These are phyloP conservation scores for Selenicereus undatus DNA, from an alignment of 148 eudicot genomes.

Conservation along the genomic window DNA sequence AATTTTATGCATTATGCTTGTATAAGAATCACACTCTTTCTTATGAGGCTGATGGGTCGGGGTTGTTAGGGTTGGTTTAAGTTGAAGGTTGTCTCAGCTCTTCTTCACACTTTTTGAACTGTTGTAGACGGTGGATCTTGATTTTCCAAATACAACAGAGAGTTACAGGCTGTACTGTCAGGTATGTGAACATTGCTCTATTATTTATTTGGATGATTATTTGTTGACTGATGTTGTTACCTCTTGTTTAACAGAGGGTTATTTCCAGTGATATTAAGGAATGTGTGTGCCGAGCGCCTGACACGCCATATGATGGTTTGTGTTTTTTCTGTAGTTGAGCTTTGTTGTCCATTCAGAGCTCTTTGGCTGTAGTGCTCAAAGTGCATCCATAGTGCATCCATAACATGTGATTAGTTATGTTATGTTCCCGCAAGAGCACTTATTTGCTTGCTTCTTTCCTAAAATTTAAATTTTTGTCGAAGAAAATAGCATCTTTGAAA, in stretches of 20 bases:
- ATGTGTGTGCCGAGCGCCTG: slow-evolving; percentile 97
- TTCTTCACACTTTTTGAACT: slow-evolving; percentile 13
- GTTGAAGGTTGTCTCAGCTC: not conserved
- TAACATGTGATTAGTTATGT: not conserved
- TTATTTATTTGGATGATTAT: not conserved
- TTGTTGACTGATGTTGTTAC: slow-evolving; percentile 5
- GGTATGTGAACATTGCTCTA: slow-evolving; percentile 40
- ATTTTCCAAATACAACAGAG: slow-evolving; percentile 84
- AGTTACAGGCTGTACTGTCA: slow-evolving; percentile 87
- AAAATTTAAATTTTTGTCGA: not conserved
- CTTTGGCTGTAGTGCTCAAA: not conserved
- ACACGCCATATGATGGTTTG: slow-evolving; percentile 94
- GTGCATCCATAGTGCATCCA: not conserved
- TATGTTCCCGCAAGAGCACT: not conserved
- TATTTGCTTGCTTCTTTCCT: not conserved
- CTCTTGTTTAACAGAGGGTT: slow-evolving; percentile 54
- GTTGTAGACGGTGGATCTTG: slow-evolving; percentile 73
- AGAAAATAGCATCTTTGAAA: not conserved
- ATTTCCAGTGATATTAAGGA: slow-evolving; percentile 95
- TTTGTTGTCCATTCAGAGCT: not conserved
- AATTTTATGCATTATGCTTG: not conserved
- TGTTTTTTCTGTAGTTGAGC: slow-evolving; percentile 10
- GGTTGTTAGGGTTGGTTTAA: not conserved
- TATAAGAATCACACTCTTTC: not conserved
- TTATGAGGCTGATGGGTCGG: not conserved